Conservation (phyloP, 345 rosid genomes). For the Moricandia moricandioides region DNA sequence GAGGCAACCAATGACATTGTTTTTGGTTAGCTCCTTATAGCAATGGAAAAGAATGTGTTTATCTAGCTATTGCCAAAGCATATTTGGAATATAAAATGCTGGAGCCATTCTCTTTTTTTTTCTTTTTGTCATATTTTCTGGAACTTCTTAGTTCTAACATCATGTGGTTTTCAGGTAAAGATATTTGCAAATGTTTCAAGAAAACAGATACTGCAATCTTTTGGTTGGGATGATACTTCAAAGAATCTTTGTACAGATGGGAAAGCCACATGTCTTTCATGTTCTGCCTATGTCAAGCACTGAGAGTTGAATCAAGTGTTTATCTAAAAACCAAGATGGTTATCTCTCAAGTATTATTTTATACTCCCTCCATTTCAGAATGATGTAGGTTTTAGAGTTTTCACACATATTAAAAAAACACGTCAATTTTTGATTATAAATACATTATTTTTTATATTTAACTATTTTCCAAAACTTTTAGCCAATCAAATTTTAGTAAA, state of each 20-base stretch:
- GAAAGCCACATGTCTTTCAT: conserved; percentile 58
- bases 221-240: conserved; percentile 65
- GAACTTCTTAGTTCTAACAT: not conserved
- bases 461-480: no score
- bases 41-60: conserved; percentile 74
- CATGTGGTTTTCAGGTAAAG: conserved; percentile 46
- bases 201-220: conserved; percentile 58
- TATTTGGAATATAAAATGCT: conserved; percentile 49
- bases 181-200: conserved; percentile 60
- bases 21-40: conserved; percentile 72
- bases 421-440: no score
- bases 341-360: not conserved
- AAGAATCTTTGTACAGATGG: conserved; percentile 56
- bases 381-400: no score
- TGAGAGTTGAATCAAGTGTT: conserved; percentile 49
- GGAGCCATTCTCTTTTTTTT: not conserved
- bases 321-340: conserved; percentile 18
- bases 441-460: no score
- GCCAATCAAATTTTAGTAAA: no score
- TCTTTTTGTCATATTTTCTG: not conserved
- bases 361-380: no score
- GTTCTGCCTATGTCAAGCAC: conserved; percentile 67
- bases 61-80: conserved; percentile 73
- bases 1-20: conserved; percentile 63
- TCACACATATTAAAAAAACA: no score